phyloP scores from a whole-genome alignment of 495 filamentous ascomycete genomes.

The Aspergillus heteromorphus region DNA sequence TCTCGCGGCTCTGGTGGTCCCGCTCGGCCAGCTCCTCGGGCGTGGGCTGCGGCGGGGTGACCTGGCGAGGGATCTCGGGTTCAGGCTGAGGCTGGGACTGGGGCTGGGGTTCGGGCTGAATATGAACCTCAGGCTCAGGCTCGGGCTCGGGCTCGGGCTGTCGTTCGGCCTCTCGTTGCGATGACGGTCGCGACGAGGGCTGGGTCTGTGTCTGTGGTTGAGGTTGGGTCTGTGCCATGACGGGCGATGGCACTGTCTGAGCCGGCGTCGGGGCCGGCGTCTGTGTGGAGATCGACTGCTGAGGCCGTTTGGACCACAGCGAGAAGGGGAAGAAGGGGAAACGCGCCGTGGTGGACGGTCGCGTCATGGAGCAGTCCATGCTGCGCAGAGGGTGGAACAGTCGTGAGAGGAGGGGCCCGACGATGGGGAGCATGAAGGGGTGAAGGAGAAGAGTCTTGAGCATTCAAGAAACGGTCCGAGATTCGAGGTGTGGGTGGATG shows the following conservation, averaged over 20 bases:
- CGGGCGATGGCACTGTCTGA: too few relatives aligned
- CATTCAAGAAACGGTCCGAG: neutral
- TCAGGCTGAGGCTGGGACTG: neutral
- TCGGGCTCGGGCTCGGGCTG: neutral
- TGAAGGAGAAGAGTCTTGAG: neutral
- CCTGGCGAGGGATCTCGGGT: neutral
- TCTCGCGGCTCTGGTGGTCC: slow-evolving; percentile 5
- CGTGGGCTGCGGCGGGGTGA: neutral
- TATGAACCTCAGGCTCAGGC: neutral
- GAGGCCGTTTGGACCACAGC: slow-evolving; percentile 8
- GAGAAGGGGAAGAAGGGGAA: slow-evolving; percentile 15
- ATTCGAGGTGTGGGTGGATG: neutral
- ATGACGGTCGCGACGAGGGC: neutral
- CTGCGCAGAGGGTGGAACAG: neutral
- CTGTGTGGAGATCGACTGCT: slow-evolving; percentile 8
- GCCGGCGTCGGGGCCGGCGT: neutral
- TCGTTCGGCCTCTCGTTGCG: too few relatives aligned
- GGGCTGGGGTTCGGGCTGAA: neutral
- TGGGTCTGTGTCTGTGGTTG: slow-evolving; percentile 1
- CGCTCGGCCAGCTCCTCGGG: slow-evolving; percentile 2
- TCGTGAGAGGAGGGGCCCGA: neutral
- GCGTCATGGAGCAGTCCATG: slow-evolving; percentile 10
- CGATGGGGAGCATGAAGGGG: slow-evolving; percentile 1
- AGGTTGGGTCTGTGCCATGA: neutral
- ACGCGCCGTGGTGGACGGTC: slow-evolving; percentile 4